Base-by-base conservation (phyloP, 176 grass and related monocot species). In the Avena insularis region DNA sequence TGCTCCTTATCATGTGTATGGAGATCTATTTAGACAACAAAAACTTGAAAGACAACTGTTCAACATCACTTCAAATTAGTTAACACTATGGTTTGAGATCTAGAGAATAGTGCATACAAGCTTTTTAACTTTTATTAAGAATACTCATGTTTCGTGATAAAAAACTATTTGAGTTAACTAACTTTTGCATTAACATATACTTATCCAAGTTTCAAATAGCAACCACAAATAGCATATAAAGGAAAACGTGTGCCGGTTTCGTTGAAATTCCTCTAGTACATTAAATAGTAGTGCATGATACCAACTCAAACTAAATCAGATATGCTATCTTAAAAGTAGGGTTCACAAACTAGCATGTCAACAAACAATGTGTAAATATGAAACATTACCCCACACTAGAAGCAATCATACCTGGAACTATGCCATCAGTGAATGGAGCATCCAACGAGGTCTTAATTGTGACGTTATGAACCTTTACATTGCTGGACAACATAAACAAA, bases 381-480 rank as follows among this genome's bases (percentile, higher is more conserved):
- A 75, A 74, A 70, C 11, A 67, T 47, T 38, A 43, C 54, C 61
- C 46, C 7, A 47, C 46, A 66, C 43, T 67, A 58, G 13, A 35
- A 67, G 36, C 33, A 76, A 64, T 21, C 40, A 78, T 81, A 94
- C 93, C 93, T 94, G 90, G 92, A 85, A 98, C 93, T 71, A 98
- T 95, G 63, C 96, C 96, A 85, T 90, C 86, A 57, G 93, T 95
- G 14, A 91, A 85, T 71, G 88, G 88, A 88, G 96, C 90, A 80
- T 95, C 84, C 36, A 84, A 82, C 47, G 87, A 72, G 71, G 93
- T 87, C 49, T 95, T 57, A 74, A 98, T 88, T 14, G 90, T 92
- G 63, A 95, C 83, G 78, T 98, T 94, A 47, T 94, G 92, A 51
- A 98, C 69, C 16, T 79, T 87, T 79, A 98, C 88, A 83, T 92